phyloP scores from a whole-genome alignment of 2,329 filamentous ascomycete genomes.

The Atkinsonella texensis region DNA sequence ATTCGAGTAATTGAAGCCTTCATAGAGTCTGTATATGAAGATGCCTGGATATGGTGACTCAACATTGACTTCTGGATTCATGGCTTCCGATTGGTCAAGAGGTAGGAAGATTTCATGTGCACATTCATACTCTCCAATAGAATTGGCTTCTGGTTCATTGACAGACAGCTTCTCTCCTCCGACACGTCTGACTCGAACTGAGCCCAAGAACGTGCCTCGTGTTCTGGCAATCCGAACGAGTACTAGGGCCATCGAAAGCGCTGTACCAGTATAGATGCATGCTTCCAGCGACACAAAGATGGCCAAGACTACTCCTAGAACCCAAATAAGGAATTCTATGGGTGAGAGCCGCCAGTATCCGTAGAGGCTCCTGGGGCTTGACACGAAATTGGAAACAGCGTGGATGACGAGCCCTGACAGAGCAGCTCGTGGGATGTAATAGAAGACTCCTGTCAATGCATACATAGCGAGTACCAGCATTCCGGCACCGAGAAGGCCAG shows the following conservation, averaged over 20 bases:
- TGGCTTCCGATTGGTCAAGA: conserved; percentile 27
- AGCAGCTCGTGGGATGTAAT: conserved; percentile 62
- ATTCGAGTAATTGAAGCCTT: conserved; percentile 42
- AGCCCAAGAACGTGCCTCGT: conserved; percentile 34
- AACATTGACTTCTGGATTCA: conserved; percentile 32
- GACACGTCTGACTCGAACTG: conserved; percentile 15
- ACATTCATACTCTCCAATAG: not conserved
- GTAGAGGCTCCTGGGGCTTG: conserved; percentile 60
- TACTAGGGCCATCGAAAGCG: conserved; percentile 28
- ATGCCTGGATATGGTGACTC: conserved; percentile 34
- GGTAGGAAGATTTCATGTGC: conserved; percentile 28
- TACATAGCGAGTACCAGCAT: conserved; percentile 70
- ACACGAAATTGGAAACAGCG: conserved; percentile 66
- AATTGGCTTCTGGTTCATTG: not conserved
- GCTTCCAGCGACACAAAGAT: conserved; percentile 38
- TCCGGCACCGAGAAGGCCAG: conserved; percentile 64
- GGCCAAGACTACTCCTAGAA: conserved; percentile 53
- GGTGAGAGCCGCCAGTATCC: conserved; percentile 70
- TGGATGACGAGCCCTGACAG: conserved; percentile 73
- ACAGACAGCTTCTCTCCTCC: not conserved
- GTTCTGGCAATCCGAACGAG: conserved; percentile 34
- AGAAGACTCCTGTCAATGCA: conserved; percentile 65
- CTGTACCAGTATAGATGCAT: conserved; percentile 37
- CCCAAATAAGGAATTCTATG: conserved; percentile 62
- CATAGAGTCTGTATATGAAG: conserved; percentile 39